Evolutionary conservation across 352 stramenopile species (phyloP).

Genomic region (Phytopythium delawarense): DNA sequence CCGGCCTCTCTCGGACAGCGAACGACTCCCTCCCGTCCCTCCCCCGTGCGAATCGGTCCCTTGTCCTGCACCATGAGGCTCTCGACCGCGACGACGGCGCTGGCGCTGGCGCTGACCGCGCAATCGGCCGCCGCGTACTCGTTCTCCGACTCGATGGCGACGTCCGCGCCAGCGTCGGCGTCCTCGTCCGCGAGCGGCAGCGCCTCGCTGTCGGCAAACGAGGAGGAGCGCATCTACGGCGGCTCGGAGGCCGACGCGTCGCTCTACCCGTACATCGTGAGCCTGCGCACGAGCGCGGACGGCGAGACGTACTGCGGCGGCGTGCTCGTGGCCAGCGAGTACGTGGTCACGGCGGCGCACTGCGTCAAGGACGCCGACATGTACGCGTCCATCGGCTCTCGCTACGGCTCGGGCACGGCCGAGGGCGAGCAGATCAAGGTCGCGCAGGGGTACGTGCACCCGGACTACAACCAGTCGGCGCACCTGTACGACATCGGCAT

Average conservation of each 20-base stretch:
- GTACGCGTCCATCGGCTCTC: slow-evolving; percentile 52
- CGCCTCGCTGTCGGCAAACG: slow-evolving; percentile 22
- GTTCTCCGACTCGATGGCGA: slow-evolving; percentile 25
- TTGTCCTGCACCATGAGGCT: slow-evolving; percentile 12
- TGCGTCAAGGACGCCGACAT: slow-evolving; percentile 41
- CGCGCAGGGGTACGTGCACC: slow-evolving; percentile 35
- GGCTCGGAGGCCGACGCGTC: slow-evolving; percentile 46
- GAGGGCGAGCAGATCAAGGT: slow-evolving; percentile 53
- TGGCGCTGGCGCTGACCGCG: slow-evolving; percentile 14
- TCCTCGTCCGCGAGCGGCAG: slow-evolving; percentile 7
- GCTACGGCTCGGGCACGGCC: slow-evolving; percentile 28
- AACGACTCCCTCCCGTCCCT: neutral
- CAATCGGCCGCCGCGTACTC: slow-evolving; percentile 19
- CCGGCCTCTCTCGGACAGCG: too few species aligned
- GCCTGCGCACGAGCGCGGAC: slow-evolving; percentile 35
- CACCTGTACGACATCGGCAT: slow-evolving; percentile 55
- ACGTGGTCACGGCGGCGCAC: slow-evolving; percentile 70
- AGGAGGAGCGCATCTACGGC: slow-evolving; percentile 56
- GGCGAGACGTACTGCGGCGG: slow-evolving; percentile 61
- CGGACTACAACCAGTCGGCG: slow-evolving; percentile 44
- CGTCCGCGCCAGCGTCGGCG: slow-evolving; percentile 4
- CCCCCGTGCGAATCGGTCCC: neutral
- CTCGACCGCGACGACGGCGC: slow-evolving; percentile 12
- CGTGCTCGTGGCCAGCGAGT: slow-evolving; percentile 51
- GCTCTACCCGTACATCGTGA: slow-evolving; percentile 53